Evolutionary conservation across 2,329 filamentous ascomycete species (phyloP).

Genomic region (Graphilbum fragrans): DNA sequence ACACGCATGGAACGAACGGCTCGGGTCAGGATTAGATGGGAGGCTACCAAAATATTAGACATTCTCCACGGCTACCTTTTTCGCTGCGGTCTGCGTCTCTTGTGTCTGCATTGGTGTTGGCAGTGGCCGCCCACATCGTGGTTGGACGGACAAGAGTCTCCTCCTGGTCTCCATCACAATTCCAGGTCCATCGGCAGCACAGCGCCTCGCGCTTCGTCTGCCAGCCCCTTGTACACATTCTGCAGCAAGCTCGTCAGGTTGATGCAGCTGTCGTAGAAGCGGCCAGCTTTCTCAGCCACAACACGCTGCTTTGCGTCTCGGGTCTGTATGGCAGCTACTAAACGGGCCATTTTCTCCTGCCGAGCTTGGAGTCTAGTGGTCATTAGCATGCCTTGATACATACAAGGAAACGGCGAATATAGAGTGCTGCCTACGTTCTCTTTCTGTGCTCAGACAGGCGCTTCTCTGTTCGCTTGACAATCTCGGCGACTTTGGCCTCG

Average conservation of each 20-base stretch:
- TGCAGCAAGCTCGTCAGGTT: slow-evolving; percentile 11
- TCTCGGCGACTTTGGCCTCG: slow-evolving; percentile 10
- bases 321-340: slow-evolving; percentile 10
- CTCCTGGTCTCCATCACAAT: background rate
- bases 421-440: slow-evolving; percentile 5
- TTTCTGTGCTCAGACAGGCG: slow-evolving; percentile 8
- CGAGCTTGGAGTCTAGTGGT: slow-evolving; percentile 1
- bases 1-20: too few relatives aligned
- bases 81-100: too few relatives aligned
- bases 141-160: background rate
- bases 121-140: too few relatives aligned
- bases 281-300: slow-evolving; percentile 9
- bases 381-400: background rate
- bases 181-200: background rate
- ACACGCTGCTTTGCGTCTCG: slow-evolving; percentile 12
- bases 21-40: too few relatives aligned
- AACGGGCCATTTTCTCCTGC: slow-evolving; percentile 8
- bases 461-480: slow-evolving; percentile 10
- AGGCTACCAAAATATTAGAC: too few relatives aligned
- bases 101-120: too few relatives aligned
- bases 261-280: slow-evolving; percentile 11
- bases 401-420: background rate
- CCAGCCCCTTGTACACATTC: slow-evolving; percentile 10
- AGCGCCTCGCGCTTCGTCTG: slow-evolving; percentile 9
- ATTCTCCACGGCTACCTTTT: too few relatives aligned